Conservation (phyloP, 2,329 filamentous ascomycete species). For the Xylariaceae sp. region DNA sequence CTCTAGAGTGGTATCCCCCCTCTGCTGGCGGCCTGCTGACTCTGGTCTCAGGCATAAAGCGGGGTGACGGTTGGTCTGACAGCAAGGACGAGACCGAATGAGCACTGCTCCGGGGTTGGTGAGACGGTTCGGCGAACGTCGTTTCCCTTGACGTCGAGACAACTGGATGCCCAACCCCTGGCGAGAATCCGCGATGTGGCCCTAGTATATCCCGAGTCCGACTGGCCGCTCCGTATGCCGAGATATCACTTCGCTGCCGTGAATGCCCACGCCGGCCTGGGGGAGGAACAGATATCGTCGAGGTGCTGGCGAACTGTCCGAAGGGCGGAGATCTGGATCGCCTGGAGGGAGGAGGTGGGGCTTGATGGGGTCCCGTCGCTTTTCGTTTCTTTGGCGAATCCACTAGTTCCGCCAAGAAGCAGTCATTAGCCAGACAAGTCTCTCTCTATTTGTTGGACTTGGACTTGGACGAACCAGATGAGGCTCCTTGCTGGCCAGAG, state of each 20-base stretch:
- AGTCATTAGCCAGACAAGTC: constrained; percentile 40
- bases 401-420: constrained; percentile 55
- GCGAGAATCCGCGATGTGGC: constrained; percentile 37
- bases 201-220: constrained; percentile 38
- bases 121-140: constrained; percentile 30
- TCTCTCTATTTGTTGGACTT: constrained; percentile 43
- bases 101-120: constrained; percentile 34
- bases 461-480: constrained; percentile 67
- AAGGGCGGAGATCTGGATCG: constrained; percentile 55
- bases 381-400: constrained; percentile 87
- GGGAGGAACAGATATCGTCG: constrained; percentile 52
- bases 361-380: constrained; percentile 55
- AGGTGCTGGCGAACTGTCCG: constrained; percentile 45
- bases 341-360: constrained; percentile 46
- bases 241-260: constrained; percentile 64
- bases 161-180: constrained; percentile 25
- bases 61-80: constrained; percentile 38
- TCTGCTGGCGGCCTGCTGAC: constrained; percentile 25
- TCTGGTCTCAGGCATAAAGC: constrained; percentile 29
- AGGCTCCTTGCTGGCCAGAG: constrained; percentile 67
- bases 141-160: constrained; percentile 34
- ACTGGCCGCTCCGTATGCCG: constrained; percentile 44
- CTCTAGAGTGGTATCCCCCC: constrained; percentile 32
- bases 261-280: constrained; percentile 55
- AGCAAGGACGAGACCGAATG: constrained; percentile 46